Conservation (phyloP, 345 rosid genomes). For the Streptanthus diversifolius region DNA sequence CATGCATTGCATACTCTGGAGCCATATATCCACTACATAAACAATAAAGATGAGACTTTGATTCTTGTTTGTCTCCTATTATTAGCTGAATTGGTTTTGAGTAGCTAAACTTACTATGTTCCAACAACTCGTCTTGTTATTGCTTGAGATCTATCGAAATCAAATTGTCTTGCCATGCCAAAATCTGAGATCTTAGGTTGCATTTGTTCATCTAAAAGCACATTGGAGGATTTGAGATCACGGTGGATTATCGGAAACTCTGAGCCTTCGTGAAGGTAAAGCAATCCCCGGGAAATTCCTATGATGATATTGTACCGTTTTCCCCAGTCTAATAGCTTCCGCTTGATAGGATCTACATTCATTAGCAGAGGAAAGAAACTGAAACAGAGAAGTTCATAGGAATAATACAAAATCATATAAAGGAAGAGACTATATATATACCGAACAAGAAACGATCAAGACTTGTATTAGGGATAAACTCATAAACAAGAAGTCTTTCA, state of each 20-base stretch:
- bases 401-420: neutral
- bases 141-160: constrained; percentile 12
- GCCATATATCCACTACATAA: constrained; percentile 27
- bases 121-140: constrained; percentile 28
- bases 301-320: constrained; percentile 18
- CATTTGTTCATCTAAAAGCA: constrained; percentile 25
- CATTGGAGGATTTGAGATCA: constrained; percentile 20
- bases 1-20: constrained; percentile 32
- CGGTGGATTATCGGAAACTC: constrained; percentile 20
- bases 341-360: constrained; percentile 23
- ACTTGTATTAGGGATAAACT: constrained; percentile 30
- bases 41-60: neutral
- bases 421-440: neutral
- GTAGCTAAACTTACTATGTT: constrained; percentile 23
- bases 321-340: constrained; percentile 1
- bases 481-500: constrained; percentile 33
- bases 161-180: constrained; percentile 28
- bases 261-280: constrained; percentile 20
- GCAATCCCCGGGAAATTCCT: constrained; percentile 29
- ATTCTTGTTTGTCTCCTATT: neutral
- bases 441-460: constrained; percentile 39
- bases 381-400: neutral
- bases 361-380: neutral
- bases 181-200: constrained; percentile 30
- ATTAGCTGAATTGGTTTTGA: neutral